Percentiles rank a stretch among this genome's conserved stretches.
Conservation (phyloP, 1,284 basidiomycete genomes). For the Apiotrichum siamense region DNA sequence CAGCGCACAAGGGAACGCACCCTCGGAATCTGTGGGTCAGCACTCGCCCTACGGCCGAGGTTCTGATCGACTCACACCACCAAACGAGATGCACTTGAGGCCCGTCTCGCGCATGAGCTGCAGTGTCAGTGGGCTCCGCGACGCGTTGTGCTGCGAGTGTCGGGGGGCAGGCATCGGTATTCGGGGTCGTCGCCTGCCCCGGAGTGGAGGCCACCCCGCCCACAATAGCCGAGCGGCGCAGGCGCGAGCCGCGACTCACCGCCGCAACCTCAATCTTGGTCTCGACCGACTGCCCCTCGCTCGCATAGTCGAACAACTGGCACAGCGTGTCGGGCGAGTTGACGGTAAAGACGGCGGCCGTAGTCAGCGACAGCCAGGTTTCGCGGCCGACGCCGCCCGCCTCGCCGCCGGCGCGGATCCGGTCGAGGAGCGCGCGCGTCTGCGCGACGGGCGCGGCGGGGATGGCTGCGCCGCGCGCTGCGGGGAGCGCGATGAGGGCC, state of each 20-base stretch:
- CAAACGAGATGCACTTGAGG: constrained; percentile 86
- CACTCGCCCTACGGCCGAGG: constrained; percentile 14
- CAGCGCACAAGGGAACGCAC: background rate
- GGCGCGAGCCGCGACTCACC: constrained; percentile 10
- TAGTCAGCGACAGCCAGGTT: constrained; percentile 37
- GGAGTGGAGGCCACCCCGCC: no score
- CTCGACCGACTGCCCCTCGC: constrained; percentile 9
- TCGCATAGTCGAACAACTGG: constrained; percentile 35
- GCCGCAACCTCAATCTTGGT: constrained; percentile 24
- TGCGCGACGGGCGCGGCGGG: constrained; percentile 24
- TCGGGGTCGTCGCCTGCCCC: no score
- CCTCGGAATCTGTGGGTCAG: constrained; percentile 10
- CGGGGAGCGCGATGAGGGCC: constrained; percentile 32
- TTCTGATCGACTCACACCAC: constrained; percentile 57
- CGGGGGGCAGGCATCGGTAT: no score
- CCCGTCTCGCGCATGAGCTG: constrained; percentile 84
- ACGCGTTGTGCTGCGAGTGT: no score
- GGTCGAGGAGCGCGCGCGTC: constrained; percentile 25
- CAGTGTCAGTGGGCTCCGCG: no score
- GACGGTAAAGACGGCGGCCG: constrained; percentile 39
- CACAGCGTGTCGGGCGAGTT: constrained; percentile 41
- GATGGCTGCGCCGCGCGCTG: constrained; percentile 27
- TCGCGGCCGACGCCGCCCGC: constrained; percentile 17
- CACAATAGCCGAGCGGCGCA: background rate
- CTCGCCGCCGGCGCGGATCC: constrained; percentile 23